phyloP scores from a whole-genome alignment of 2,329 filamentous ascomycete species.

The Eurotiales sp. region DNA sequence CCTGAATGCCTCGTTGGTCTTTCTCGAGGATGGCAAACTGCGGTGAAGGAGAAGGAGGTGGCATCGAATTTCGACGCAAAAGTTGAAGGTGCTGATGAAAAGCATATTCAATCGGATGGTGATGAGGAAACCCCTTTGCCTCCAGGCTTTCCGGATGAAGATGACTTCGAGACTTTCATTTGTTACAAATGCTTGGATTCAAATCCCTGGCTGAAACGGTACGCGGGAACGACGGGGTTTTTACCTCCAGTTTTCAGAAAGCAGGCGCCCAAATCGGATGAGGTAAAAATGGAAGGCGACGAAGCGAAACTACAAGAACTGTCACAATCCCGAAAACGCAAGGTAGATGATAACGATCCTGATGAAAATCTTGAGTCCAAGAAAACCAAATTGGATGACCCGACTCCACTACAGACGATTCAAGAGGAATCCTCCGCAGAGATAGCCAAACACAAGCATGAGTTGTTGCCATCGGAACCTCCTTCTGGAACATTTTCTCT shows the following conservation, averaged over 20 bases:
- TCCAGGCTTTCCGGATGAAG: constrained; percentile 81
- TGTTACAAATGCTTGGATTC: constrained; percentile 92
- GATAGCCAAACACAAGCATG: constrained; percentile 56
- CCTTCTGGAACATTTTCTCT: constrained; percentile 67
- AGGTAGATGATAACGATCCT: constrained; percentile 52
- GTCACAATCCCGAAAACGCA: constrained; percentile 59
- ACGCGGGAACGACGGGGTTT: constrained; percentile 77
- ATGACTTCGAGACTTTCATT: constrained; percentile 83
- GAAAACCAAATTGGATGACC: constrained; percentile 46
- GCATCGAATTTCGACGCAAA: constrained; percentile 15
- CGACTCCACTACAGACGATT: constrained; percentile 29
- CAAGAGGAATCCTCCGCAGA: constrained; percentile 19
- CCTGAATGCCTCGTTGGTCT: constrained; percentile 85
- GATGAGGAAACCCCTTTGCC: constrained; percentile 64
- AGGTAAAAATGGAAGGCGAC: constrained; percentile 15
- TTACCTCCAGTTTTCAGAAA: constrained; percentile 63
- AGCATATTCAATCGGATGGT: constrained; percentile 32
- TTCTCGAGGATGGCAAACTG: constrained; percentile 61
- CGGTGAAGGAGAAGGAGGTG: constrained; percentile 3
- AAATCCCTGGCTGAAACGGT: constrained; percentile 86
- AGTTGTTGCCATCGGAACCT: constrained; percentile 51
- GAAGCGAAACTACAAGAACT: constrained; percentile 17
- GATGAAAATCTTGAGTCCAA: constrained; percentile 31
- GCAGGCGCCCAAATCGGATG: neutral
- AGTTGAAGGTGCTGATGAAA: constrained; percentile 34